Base-by-base conservation (phyloP, 352 stramenopile species). In the Globisporangium recalcitrans region DNA sequence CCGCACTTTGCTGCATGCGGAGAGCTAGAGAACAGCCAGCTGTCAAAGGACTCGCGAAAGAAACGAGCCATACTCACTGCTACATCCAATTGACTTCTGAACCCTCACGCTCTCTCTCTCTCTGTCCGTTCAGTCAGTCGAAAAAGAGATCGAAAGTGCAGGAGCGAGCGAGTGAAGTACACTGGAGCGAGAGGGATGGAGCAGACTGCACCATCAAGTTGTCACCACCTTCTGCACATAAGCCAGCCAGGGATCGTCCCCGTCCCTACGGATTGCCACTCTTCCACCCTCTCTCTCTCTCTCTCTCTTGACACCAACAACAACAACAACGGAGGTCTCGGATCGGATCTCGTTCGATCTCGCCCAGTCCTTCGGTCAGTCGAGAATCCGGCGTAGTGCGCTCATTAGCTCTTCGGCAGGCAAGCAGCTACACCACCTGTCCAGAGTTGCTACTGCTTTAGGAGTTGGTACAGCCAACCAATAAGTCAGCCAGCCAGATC, bases 221-320 rank as follows among this genome's bases (percentile, higher is more conserved):
- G 40, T 47, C n/a, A 47, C 40, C 40, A 40, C 34, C 34, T 13
- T 40, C 34, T 47, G 40, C 40, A 11, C 40, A 47, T 47, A 47
- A 22, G 16, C 16, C 10, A 6, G 40, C 34, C 34, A 47, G 21
- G n/a, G 6, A 8, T 14, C 11, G 16, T 3, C 27, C 19, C 19
- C 29, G 52, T 14, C 29, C 13, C n/a, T 58, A 46, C 34, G 36
- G 48, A 11, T 53, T 53, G 29, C 26, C 51, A 44, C 51, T 58
- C n/a, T 44, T 34, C 26, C 29, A 32, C 52, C 32, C 27, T 38
- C 47, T 44, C 31, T 40, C 52, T 26, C 34, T 57, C n/a, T 21
- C 24, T 34, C 47, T 22, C 40, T 47, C 24, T 54, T 11, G n/a
- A n/a, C n/a, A n/a, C n/a, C n/a, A n/a, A n/a, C n/a, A n/a, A n/a